Evolutionary conservation across 2,329 filamentous ascomycete species (phyloP).

Genomic region (Botryotinia calthae): DNA sequence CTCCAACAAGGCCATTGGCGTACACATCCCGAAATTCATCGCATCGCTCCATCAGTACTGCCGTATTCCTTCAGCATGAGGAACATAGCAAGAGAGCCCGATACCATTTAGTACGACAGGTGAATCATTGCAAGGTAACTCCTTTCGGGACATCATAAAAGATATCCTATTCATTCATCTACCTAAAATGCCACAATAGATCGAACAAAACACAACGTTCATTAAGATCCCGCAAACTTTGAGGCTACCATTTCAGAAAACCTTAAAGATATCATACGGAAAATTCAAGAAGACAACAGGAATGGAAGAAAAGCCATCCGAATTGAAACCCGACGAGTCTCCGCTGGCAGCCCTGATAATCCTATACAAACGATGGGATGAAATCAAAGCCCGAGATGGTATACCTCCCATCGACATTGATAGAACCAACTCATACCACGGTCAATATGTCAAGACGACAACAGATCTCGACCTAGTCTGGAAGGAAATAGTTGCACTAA

Average conservation of each 20-base stretch:
- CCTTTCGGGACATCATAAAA: not conserved
- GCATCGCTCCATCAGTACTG: not conserved
- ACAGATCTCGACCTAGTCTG: not conserved
- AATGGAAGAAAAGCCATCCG: no score
- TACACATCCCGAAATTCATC: not conserved
- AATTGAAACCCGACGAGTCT: not conserved
- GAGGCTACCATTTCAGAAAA: not conserved
- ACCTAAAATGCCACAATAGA: not conserved
- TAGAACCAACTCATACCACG: not conserved
- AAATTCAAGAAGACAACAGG: no score
- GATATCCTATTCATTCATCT: not conserved
- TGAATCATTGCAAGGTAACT: not conserved
- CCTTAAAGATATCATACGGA: no score
- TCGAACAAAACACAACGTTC: not conserved
- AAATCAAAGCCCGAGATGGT: not conserved
- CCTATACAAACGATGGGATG: not conserved
- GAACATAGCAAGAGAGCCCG: not conserved
- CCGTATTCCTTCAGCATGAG: not conserved
- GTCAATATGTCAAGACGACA: not conserved
- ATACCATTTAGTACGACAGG: not conserved
- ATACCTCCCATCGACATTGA: not conserved
- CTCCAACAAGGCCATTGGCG: not conserved
- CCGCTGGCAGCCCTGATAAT: not conserved
- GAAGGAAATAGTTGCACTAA: not conserved
- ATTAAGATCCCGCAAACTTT: no score